Percentiles rank a stretch among this genome's conserved stretches.
Conservation (phyloP, 108 stramenopile genomes). For the Cyclotella cryptica region DNA sequence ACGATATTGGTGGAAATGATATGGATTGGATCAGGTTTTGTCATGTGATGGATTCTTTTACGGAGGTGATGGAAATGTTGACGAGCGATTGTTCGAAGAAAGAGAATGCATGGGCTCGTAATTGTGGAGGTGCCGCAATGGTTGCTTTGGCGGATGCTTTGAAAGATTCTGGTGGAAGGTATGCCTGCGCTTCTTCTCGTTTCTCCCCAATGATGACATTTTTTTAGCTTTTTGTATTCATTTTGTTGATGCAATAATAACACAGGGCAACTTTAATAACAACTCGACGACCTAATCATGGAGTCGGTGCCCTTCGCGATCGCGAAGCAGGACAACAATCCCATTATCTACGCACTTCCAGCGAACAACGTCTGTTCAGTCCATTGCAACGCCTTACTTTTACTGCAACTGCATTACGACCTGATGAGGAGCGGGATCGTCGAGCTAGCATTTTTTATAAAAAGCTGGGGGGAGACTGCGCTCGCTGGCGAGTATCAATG, state of each 20-base stretch:
- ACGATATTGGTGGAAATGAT: slow-evolving; percentile 48
- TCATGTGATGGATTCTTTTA: slow-evolving; percentile 48
- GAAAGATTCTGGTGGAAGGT: slow-evolving; percentile 71
- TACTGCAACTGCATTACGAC: slow-evolving; percentile 16
- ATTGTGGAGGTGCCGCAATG: slow-evolving; percentile 84
- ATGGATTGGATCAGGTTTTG: slow-evolving; percentile 44
- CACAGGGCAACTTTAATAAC: slow-evolving; percentile 66
- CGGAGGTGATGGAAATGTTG: slow-evolving; percentile 50
- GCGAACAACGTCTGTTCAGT: slow-evolving; percentile 54
- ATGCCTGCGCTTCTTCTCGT: not conserved
- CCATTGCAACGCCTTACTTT: slow-evolving; percentile 61
- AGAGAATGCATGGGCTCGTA: slow-evolving; percentile 14
- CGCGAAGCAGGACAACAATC: slow-evolving; percentile 52
- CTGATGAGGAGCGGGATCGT: slow-evolving; percentile 21
- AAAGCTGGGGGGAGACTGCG: slow-evolving; percentile 58
- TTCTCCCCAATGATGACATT: not conserved
- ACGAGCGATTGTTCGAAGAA: slow-evolving; percentile 12
- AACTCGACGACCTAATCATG: slow-evolving; percentile 77
- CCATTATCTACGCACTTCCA: slow-evolving; percentile 14
- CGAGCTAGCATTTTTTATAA: slow-evolving; percentile 65
- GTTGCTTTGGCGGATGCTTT: slow-evolving; percentile 74
- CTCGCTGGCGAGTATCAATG: slow-evolving; percentile 58
- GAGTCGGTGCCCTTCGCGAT: slow-evolving; percentile 67
- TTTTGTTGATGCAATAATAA: not conserved
- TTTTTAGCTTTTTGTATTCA: no score